Evolutionary conservation across 345 rosid genomes (phyloP).

Genomic region (Viola odorata): DNA sequence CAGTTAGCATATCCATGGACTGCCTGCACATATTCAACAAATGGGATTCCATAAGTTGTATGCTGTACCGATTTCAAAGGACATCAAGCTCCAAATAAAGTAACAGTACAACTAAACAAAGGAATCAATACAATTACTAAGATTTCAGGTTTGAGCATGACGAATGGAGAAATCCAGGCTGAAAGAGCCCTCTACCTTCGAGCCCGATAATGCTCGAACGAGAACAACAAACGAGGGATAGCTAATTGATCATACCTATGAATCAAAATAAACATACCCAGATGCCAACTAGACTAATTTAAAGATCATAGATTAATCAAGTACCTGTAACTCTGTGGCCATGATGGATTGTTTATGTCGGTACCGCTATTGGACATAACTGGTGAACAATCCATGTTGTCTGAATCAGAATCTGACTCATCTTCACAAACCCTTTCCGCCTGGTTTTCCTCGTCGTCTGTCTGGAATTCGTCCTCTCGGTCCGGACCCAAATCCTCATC

Average conservation of each 20-base stretch:
- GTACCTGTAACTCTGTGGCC: conserved; percentile 83
- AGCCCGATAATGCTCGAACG: not conserved
- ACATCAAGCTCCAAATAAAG: not conserved
- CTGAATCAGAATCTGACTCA: conserved; percentile 32
- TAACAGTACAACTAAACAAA: not conserved
- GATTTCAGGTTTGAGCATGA: too few relatives aligned
- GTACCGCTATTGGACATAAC: conserved; percentile 14
- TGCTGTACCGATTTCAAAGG: not conserved
- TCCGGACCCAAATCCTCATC: conserved; percentile 65
- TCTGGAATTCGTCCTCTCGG: conserved; percentile 56
- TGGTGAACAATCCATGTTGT: conserved; percentile 7
- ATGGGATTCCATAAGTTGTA: too few relatives aligned
- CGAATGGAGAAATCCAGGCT: too few relatives aligned
- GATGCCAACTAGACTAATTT: not conserved
- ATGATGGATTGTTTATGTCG: conserved; percentile 16
- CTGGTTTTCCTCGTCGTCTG: conserved; percentile 76
- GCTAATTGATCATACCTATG: not conserved
- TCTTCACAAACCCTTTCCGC: conserved; percentile 42
- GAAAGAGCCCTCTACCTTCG: not conserved
- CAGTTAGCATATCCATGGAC: conserved; percentile 53
- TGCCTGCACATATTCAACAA: conserved; percentile 28
- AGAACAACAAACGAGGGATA: not conserved
- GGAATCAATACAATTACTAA: not conserved
- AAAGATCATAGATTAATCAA: not conserved
- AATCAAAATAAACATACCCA: not conserved